These are phyloP conservation scores for Fulvia fulva DNA, from an alignment of 2,329 filamentous ascomycete species.

Conservation along the genomic window DNA sequence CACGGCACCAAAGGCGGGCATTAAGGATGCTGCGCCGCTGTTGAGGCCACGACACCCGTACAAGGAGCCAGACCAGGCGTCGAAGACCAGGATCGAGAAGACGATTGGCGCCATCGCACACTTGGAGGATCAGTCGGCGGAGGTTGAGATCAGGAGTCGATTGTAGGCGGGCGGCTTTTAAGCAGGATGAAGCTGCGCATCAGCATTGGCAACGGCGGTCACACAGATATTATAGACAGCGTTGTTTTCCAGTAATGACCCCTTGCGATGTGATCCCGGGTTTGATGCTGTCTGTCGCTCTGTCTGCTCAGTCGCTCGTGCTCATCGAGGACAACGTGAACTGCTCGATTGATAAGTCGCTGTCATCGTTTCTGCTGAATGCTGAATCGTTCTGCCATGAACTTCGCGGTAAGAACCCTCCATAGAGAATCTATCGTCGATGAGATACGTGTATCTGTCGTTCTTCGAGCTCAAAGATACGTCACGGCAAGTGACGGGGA, in stretches of 20 bases:
- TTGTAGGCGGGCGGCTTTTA: background rate
- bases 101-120: slow-evolving; percentile 34
- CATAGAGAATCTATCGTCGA: background rate
- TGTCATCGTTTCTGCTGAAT: background rate
- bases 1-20: slow-evolving; percentile 54
- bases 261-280: background rate
- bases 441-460: no score
- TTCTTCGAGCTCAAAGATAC: background rate
- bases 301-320: no score
- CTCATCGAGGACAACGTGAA: background rate
- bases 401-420: background rate
- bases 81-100: slow-evolving; percentile 38
- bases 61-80: slow-evolving; percentile 39
- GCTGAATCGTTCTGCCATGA: background rate
- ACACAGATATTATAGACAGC: background rate
- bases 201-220: background rate
- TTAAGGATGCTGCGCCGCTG: slow-evolving; percentile 54
- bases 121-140: background rate
- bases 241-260: background rate
- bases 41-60: slow-evolving; percentile 59
- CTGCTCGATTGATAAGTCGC: background rate
- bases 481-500: background rate
- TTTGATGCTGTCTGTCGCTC: background rate
- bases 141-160: background rate
- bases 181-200: background rate